Conservation (phyloP, 1,139 yeast genomes). For the Keqinozyma sinolaborantium region DNA sequence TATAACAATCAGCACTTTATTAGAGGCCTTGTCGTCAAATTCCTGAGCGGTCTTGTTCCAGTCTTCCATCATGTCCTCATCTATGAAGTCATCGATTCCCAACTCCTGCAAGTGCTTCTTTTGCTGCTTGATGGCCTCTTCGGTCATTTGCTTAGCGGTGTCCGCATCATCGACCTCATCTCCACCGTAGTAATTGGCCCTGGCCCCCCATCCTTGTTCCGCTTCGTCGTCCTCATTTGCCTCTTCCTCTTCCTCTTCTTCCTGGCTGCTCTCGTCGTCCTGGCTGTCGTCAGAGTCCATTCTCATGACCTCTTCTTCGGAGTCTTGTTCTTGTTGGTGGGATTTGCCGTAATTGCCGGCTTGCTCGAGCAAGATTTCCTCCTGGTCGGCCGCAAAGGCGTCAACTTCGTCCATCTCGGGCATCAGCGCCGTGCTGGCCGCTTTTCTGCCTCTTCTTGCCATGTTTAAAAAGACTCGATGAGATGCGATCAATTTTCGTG, state of each 20-base stretch:
- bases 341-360: conserved; percentile 45
- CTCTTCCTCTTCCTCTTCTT: conserved; percentile 38
- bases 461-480: conserved; percentile 2
- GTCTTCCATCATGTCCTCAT: conserved; percentile 75
- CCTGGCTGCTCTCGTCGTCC: conserved; percentile 24
- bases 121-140: conserved; percentile 86
- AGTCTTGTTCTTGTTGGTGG: conserved; percentile 25
- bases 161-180: conserved; percentile 77
- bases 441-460: conserved; percentile 2
- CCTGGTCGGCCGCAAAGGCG: conserved; percentile 63
- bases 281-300: conserved; percentile 21
- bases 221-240: conserved; percentile 51
- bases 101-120: conserved; percentile 79
- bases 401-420: conserved; percentile 65
- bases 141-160: conserved; percentile 74
- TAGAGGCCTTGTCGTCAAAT: conserved; percentile 23
- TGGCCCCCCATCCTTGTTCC: conserved; percentile 75
- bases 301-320: conserved; percentile 30
- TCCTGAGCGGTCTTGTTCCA: conserved; percentile 49
- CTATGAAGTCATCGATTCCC: conserved; percentile 77
- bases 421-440: conserved; percentile 14
- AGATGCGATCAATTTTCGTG: conserved; percentile 2
- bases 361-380: conserved; percentile 55
- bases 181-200: conserved; percentile 75
- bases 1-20: conserved; percentile 17